Conservation (phyloP, 1,284 basidiomycete species). For the Rhodofomes roseus region DNA sequence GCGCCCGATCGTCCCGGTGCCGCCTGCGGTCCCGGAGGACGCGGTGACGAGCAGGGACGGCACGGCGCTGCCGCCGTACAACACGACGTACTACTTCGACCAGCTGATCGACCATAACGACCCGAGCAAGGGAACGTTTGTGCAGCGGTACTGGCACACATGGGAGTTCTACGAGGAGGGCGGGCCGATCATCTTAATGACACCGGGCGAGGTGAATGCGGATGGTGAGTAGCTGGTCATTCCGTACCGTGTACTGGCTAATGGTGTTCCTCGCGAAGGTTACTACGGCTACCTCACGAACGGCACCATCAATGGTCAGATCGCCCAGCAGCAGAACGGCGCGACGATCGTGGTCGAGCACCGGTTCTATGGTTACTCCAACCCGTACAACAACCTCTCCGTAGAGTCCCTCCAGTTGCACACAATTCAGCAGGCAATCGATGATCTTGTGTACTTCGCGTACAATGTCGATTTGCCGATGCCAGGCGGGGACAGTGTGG, state of each 20-base stretch:
- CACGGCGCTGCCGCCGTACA: conserved; percentile 26
- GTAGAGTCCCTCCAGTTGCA: conserved; percentile 53
- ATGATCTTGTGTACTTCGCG: conserved; percentile 69
- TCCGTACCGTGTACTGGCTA: neutral
- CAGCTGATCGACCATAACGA: conserved; percentile 73
- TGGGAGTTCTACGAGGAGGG: conserved; percentile 63
- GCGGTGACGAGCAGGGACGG: conserved; percentile 24
- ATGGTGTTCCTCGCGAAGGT: conserved; percentile 29
- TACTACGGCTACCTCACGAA: conserved; percentile 62
- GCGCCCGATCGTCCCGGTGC: conserved; percentile 17
- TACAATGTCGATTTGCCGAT: conserved; percentile 63
- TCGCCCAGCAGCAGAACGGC: conserved; percentile 65
- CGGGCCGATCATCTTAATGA: conserved; percentile 64
- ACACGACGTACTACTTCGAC: conserved; percentile 55
- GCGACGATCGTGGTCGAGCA: conserved; percentile 60
- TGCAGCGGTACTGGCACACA: conserved; percentile 69
- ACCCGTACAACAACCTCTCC: conserved; percentile 60
- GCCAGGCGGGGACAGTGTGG: conserved; percentile 56
- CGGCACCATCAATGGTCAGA: conserved; percentile 56
- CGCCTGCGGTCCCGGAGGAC: conserved; percentile 9
- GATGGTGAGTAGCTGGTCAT: conserved; percentile 31
- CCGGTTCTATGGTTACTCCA: conserved; percentile 50
- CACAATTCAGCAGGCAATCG: conserved; percentile 69
- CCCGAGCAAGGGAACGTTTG: conserved; percentile 70
- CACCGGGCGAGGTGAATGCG: conserved; percentile 42